Base-by-base conservation (phyloP, 305 asterid species). In the Solanum hybrid region DNA sequence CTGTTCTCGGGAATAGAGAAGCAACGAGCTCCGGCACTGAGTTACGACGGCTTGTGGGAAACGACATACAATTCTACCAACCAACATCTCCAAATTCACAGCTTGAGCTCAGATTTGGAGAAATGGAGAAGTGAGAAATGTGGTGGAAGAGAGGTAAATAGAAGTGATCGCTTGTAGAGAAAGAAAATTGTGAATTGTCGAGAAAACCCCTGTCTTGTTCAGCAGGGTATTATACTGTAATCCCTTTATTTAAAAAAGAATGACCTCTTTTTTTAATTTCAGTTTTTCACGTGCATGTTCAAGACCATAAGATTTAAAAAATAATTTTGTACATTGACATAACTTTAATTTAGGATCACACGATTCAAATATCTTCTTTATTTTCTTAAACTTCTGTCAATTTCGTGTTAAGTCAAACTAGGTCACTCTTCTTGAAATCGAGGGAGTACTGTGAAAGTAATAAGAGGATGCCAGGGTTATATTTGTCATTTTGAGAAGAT, bases 11-110 rank as follows among this genome's bases (percentile, higher is more conserved):
- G 92, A 89, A 37, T 73, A 89, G 36, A 90, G 92, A 74, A 91
- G 87, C 91, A 88, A 79, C 89, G 98, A 93, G 89, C 89, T 89
- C 91, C 96, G 94, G 87, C 89, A 92, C 90, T 91, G 96, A 84
- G 92, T 24, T 91, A 92, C 35, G 61, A 92, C 67, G 77, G 89
- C 22, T 87, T 93, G 92, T 4, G 97, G 92, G 28, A 95, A 91
- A 76, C 97, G 95, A 77, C 89, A 87, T 4, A 95, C 82, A 22
- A 96, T 67, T 92, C 95, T 96, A 86, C 95, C 89, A 11, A 92
- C 87, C 51, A 95, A 93, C 98, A 95, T 95, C 89, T 85, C 86
- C 42, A 84, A 84, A 88, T 16, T 74, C 28, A 71, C 77, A 42
- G 20, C 71, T 87, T 28, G 9, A 28, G 28, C 42, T 37, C 31